Evolutionary conservation across 2,329 filamentous ascomycete genomes (phyloP).

Genomic region (Colletotrichum acutatum): DNA sequence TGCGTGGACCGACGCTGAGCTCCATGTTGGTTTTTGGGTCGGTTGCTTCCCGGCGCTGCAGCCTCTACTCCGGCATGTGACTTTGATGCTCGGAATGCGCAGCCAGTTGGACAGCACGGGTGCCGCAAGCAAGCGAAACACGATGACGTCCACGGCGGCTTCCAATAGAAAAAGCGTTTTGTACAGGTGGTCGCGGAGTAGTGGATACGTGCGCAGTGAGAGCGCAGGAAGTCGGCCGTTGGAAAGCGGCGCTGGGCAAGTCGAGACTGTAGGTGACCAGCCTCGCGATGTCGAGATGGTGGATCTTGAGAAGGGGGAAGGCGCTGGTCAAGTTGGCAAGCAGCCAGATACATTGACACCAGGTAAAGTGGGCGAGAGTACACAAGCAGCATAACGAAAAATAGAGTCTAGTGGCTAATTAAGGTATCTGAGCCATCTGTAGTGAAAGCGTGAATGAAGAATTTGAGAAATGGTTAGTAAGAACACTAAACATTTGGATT

Average conservation of each 20-base stretch:
- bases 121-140: not conserved
- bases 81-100: slow-evolving; percentile 2
- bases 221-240: not conserved
- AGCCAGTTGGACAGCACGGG: slow-evolving; percentile 2
- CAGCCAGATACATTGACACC: not conserved
- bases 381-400: not conserved
- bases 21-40: slow-evolving; percentile 55
- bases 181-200: not conserved
- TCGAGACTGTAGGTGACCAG: not conserved
- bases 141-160: not conserved
- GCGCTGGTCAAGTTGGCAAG: not conserved
- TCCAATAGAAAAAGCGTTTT: not conserved
- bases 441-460: not conserved
- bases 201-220: not conserved
- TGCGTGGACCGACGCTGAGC: slow-evolving; percentile 53
- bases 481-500: not conserved
- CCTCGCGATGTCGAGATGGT: slow-evolving; percentile 5
- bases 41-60: slow-evolving; percentile 53
- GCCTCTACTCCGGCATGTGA: slow-evolving; percentile 37
- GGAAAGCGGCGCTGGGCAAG: not conserved
- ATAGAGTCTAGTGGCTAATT: not conserved
- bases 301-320: slow-evolving; percentile 17
- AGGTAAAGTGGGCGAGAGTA: not conserved
- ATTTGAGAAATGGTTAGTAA: not conserved
- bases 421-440: not conserved